Percentiles rank a stretch among this genome's conserved stretches.
Evolutionary conservation across 306 rosid species (phyloP).

Genomic region (Lithocarpus polystachyus): DNA sequence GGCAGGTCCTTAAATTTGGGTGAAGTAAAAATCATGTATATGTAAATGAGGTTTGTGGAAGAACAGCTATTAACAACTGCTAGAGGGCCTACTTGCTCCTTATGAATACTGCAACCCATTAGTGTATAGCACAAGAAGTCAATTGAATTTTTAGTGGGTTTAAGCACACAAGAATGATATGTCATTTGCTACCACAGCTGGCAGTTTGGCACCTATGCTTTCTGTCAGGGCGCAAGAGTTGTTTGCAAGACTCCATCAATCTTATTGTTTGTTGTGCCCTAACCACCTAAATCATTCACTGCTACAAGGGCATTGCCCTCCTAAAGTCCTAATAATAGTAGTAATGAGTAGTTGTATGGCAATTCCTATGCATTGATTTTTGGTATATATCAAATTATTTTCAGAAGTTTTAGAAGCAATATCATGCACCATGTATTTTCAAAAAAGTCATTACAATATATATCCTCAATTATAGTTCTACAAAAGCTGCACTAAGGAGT

Average conservation of each 20-base stretch:
- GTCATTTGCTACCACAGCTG: background rate
- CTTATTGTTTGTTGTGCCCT: constrained; percentile 28
- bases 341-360: too few relatives aligned
- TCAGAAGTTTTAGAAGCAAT: too few relatives aligned
- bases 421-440: background rate
- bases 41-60: constrained; percentile 10
- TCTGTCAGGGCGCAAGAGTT: constrained; percentile 1
- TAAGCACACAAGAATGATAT: background rate
- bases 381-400: too few relatives aligned
- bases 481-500: too few relatives aligned
- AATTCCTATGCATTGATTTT: too few relatives aligned
- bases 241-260: constrained; percentile 15
- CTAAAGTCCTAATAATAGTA: too few relatives aligned
- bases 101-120: background rate
- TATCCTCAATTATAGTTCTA: too few relatives aligned
- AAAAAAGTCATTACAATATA: too few relatives aligned
- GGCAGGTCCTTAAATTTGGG: background rate
- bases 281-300: constrained; percentile 21
- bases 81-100: constrained; percentile 9
- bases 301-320: too few relatives aligned
- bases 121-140: background rate
- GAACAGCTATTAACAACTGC: background rate
- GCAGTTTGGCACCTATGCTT: background rate
- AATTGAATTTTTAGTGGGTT: background rate
- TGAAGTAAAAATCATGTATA: background rate